Base-by-base conservation (phyloP, 2,329 filamentous ascomycete genomes). In the Escovopsis sp. region DNA sequence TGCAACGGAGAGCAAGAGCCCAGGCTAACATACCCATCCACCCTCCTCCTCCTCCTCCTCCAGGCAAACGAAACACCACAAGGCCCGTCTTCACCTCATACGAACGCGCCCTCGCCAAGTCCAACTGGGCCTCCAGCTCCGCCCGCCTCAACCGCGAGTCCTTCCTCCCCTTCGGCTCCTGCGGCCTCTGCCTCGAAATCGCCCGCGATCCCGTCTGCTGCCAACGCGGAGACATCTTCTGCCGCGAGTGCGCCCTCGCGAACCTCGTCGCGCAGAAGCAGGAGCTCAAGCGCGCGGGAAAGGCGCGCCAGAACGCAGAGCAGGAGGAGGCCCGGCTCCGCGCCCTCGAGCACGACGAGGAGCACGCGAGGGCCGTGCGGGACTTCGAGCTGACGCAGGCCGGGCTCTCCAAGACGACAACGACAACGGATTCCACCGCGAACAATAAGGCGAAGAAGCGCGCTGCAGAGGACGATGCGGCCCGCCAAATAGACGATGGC, bases 21-120 rank as follows among this genome's bases (percentile, higher is more conserved):
- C 27, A 30, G 27, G 27, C 8, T 9, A 11, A 30, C 27, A 9
- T 3, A 9, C 7, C 27, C 27, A 30, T 9, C 27, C 11, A 30
- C 7, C 25, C 12, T n/a, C n/a, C n/a, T n/a, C n/a, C n/a, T n/a
- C n/a, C 2, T 9, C n/a, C 20, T 20, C 16, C 9, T 20, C 32
- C 44, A 79, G 75, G 75, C 57, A 94, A 94, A 67, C 78, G 86
- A 53, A 94, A 95, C 65, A 94, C 87, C 36, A 89, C 85, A 36
- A 79, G 89, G 36, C 80, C 87, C 35, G 87, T 95, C 62, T 96
- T 96, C 69, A 96, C 91, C 30, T 80, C 86, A 20, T 79, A 95
- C 64, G 91, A 96, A 65, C 81, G 91, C 50, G 74, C 75, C 40
- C 74, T 89, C 39, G 81, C 94, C 45, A 85, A 87, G 54, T 74